Conservation (phyloP, 768 basidiomycete genomes). For the Ramaria rubella region DNA sequence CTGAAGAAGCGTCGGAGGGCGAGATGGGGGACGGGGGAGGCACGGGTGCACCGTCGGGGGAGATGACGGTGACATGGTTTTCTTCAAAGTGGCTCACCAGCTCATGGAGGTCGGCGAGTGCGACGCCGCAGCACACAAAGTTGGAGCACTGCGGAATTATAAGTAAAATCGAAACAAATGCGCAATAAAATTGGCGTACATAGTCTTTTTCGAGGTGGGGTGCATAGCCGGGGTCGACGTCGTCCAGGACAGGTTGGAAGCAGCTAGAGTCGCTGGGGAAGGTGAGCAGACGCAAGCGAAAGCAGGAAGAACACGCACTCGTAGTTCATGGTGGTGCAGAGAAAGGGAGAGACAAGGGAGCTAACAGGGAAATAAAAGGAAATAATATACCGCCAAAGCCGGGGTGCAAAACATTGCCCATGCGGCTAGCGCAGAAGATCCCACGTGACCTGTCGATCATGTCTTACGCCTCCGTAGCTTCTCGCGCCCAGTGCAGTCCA, state of each 20-base stretch:
- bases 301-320: neutral
- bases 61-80: conserved; percentile 30
- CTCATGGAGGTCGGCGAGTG: conserved; percentile 9
- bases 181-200: neutral
- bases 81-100: conserved; percentile 11
- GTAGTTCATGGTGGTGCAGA: conserved; percentile 4
- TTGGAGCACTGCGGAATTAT: conserved; percentile 2
- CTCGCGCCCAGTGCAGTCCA: no score
- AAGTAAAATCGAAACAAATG: neutral
- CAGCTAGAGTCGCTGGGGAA: neutral
- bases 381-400: neutral
- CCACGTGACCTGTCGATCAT: no score
- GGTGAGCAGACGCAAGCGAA: neutral
- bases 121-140: conserved; percentile 8
- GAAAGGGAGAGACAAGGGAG: neutral
- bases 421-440: neutral
- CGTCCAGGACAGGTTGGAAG: neutral
- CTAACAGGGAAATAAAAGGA: no score
- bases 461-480: no score
- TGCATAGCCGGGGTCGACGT: neutral
- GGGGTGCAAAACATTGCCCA: neutral
- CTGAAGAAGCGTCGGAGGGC: conserved; percentile 11
- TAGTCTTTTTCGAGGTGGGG: conserved; percentile 7
- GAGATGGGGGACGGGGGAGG: conserved; percentile 18
- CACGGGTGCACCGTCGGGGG: conserved; percentile 29